These are phyloP conservation scores for Ceratocystis harringtonii DNA, from an alignment of 2,329 filamentous ascomycete species.

Conservation along the genomic window DNA sequence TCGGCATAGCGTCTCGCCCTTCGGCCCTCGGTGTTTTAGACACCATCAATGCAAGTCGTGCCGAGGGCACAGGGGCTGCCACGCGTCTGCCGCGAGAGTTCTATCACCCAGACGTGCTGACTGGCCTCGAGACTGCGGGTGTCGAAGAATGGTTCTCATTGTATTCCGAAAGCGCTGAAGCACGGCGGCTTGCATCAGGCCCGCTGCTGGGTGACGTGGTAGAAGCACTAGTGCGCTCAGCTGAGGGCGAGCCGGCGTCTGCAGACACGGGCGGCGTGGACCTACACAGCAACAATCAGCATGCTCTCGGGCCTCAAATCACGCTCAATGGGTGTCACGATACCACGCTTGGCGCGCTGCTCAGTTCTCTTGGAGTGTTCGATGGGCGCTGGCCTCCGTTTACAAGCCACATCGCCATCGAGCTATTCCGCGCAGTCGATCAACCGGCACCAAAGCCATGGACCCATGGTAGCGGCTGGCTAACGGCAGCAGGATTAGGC, in stretches of 20 bases:
- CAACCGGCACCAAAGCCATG: constrained; percentile 4
- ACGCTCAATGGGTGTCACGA: constrained; percentile 80
- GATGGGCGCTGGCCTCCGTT: constrained; percentile 76
- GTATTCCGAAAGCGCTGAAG: constrained; percentile 71
- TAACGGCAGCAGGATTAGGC: neutral
- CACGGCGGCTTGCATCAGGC: constrained; percentile 79
- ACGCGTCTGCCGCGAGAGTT: constrained; percentile 74
- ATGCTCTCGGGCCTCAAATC: constrained; percentile 35
- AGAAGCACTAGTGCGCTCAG: constrained; percentile 53
- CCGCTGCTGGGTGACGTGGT: constrained; percentile 71
- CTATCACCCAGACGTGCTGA: constrained; percentile 59
- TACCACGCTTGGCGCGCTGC: constrained; percentile 69
- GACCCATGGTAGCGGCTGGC: neutral
- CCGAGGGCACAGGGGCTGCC: constrained; percentile 52
- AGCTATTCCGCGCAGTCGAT: constrained; percentile 51
- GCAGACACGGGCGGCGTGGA: neutral
- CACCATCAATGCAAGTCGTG: constrained; percentile 74
- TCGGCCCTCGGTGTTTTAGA: constrained; percentile 86
- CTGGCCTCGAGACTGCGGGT: constrained; percentile 57
- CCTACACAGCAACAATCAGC: neutral
- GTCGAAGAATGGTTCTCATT: constrained; percentile 90
- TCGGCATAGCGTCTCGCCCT: constrained; percentile 51
- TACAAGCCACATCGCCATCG: constrained; percentile 79
- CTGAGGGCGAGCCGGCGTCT: constrained; percentile 33
- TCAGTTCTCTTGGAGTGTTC: constrained; percentile 68